Conservation (phyloP, 495 filamentous ascomycete species). For the Terfezia claveryi region DNA sequence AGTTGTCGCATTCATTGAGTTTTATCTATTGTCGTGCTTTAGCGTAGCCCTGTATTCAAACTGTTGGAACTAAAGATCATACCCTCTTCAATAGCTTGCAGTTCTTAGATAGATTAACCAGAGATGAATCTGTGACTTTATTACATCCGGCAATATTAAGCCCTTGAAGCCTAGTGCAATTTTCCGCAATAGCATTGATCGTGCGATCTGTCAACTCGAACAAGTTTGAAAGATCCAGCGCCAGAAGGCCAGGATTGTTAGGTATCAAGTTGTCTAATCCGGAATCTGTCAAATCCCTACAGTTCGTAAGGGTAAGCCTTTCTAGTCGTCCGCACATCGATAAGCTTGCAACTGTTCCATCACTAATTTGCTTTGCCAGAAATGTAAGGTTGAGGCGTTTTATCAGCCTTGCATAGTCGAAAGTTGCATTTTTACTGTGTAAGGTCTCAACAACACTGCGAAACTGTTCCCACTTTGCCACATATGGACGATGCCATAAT, state of each 20-base stretch:
- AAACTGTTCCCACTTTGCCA: constrained; percentile 63
- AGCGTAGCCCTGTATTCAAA: background rate
- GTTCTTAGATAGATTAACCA: constrained; percentile 58
- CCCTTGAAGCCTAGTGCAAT: constrained; percentile 71
- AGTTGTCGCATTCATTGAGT: constrained; percentile 64
- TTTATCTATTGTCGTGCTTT: constrained; percentile 41
- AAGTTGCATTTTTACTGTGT: constrained; percentile 44
- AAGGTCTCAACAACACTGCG: constrained; percentile 57
- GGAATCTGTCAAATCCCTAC: constrained; percentile 58
- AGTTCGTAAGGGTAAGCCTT: constrained; percentile 81
- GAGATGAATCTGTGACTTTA: constrained; percentile 62
- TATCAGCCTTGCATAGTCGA: constrained; percentile 67
- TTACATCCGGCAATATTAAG: constrained; percentile 78
- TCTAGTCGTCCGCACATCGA: constrained; percentile 74
- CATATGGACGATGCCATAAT: constrained; percentile 83
- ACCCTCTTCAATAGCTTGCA: constrained; percentile 80
- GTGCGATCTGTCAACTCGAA: constrained; percentile 62
- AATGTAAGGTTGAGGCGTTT: constrained; percentile 74
- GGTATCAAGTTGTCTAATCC: constrained; percentile 61
- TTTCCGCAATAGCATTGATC: constrained; percentile 52
- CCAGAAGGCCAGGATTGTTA: constrained; percentile 60
- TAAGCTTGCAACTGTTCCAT: constrained; percentile 71
- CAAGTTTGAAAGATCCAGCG: constrained; percentile 73
- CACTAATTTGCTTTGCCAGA: constrained; percentile 53
- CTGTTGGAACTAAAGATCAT: constrained; percentile 18